Evolutionary conservation across 2,329 filamentous ascomycete genomes (phyloP).

Genomic region (Fusarium sp.): DNA sequence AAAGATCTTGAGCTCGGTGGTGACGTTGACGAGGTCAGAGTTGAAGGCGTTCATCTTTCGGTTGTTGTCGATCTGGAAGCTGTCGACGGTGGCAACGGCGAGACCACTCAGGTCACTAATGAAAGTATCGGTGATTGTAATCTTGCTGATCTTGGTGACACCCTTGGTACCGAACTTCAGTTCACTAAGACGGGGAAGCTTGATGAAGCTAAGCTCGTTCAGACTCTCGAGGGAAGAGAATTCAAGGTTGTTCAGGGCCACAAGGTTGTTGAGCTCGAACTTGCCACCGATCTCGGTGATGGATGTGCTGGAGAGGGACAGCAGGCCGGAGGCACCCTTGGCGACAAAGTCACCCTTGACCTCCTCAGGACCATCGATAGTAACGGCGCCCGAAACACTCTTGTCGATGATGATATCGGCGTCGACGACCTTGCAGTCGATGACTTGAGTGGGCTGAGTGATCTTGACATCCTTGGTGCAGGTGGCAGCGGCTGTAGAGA

Average conservation of each 20-base stretch:
- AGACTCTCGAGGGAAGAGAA: slow-evolving; percentile 77
- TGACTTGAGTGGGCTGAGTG: slow-evolving; percentile 71
- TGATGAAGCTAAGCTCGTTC: slow-evolving; percentile 77
- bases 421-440: slow-evolving; percentile 78
- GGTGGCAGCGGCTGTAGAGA: slow-evolving; percentile 52
- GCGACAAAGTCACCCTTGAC: slow-evolving; percentile 72
- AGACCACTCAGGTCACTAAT: slow-evolving; percentile 85
- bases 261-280: slow-evolving; percentile 80
- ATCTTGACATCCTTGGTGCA: slow-evolving; percentile 72
- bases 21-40: slow-evolving; percentile 84
- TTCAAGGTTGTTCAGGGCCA: slow-evolving; percentile 76
- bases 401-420: slow-evolving; percentile 78
- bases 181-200: slow-evolving; percentile 73
- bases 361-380: slow-evolving; percentile 71
- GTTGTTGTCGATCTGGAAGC: slow-evolving; percentile 93
- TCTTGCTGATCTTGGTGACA: slow-evolving; percentile 76
- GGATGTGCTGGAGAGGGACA: slow-evolving; percentile 71
- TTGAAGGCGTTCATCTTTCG: slow-evolving; percentile 80
- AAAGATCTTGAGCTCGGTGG: slow-evolving; percentile 77
- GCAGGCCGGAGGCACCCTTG: slow-evolving; percentile 73
- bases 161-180: slow-evolving; percentile 66
- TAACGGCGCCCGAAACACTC: slow-evolving; percentile 69
- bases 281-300: slow-evolving; percentile 76
- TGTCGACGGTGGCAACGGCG: slow-evolving; percentile 79
- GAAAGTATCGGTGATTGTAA: slow-evolving; percentile 89